Evolutionary conservation across 495 filamentous ascomycete species (phyloP), one percentile per base, ranked within the genome.

Genomic region (Cladorrhinum samala): DNA sequence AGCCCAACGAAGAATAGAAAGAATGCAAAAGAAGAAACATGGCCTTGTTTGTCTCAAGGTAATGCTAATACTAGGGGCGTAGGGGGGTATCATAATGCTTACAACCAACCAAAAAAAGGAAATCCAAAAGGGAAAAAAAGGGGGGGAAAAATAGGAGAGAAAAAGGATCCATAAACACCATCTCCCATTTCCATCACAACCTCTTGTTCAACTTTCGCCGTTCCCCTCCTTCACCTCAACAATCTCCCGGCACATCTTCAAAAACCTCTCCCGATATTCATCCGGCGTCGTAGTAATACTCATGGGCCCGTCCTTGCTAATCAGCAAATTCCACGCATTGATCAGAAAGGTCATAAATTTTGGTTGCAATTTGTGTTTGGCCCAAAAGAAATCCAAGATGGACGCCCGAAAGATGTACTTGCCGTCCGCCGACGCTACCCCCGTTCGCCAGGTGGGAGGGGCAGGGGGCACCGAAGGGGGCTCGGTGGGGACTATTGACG

Each of bases 321-420:
- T 74, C 23, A 85, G 54, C 1, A 82, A 55, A 55, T 87, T 87
- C 58, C 81, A 87, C 1, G 74, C 67, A 14, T 77, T 75, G 36
- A 87, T 73, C 25, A 86, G 64, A 0, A 78, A 72, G 3, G 85
- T 84, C 76, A 87, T 74, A 0, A 77, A 73, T 61, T 73, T 76
- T 2, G 84, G 77, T 46, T 79, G 80, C 1, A 83, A 49, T 55
- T 80, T 84, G 67, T 87, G 83, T 60, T 81, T 82, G 1, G 82
- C 81, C 81, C 84, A 87, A 67, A 87, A 86, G 57, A 87, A 87
- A 63, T 87, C 84, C 40, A 88, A 65, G 19, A 87, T 58, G 4
- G 80, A 73, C 7, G 74, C 80, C 13, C 82, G 71, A 57, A 86
- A 88, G 18, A 81, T 72, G 69, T 83, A 81, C 61, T 80, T 77